phyloP scores from a whole-genome alignment of 2,329 filamentous ascomycete genomes.

The Graphilbum sp. region DNA sequence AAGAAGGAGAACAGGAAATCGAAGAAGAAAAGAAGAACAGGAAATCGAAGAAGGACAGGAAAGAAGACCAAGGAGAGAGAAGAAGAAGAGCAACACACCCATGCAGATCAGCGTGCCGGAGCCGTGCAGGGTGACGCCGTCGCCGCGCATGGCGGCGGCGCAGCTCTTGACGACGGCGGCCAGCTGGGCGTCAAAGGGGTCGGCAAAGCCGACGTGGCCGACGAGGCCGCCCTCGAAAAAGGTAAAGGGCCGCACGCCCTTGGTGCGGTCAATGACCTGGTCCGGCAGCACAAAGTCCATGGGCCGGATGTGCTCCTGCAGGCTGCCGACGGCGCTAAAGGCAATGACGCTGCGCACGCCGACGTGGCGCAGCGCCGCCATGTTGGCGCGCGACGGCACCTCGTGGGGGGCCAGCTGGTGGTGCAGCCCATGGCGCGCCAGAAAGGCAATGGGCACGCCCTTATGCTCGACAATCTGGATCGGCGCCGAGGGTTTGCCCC shows the following conservation, averaged over 20 bases:
- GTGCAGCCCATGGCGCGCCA: constrained; percentile 78
- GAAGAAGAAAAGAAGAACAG: no score
- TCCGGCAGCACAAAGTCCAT: constrained; percentile 94
- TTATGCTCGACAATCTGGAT: constrained; percentile 83
- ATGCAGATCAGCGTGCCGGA: constrained; percentile 82
- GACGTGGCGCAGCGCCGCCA: constrained; percentile 83
- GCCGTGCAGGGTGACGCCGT: constrained; percentile 71
- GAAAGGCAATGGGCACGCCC: constrained; percentile 72
- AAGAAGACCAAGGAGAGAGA: no score
- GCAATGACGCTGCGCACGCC: constrained; percentile 85
- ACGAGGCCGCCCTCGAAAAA: constrained; percentile 91
- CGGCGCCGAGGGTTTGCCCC: constrained; percentile 60
- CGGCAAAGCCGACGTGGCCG: constrained; percentile 86
- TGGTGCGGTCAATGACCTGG: constrained; percentile 94
- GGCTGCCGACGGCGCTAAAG: constrained; percentile 84
- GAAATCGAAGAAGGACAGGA: no score
- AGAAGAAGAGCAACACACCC: constrained; percentile 37
- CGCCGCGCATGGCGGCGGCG: constrained; percentile 59
- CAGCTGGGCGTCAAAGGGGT: constrained; percentile 75
- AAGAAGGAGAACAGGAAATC: no score
- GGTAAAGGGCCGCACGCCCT: constrained; percentile 84
- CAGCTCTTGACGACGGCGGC: constrained; percentile 64
- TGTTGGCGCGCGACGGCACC: constrained; percentile 88
- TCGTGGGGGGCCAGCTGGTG: constrained; percentile 89
- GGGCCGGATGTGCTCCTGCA: constrained; percentile 85